Evolutionary conservation across 1,284 basidiomycete species (phyloP).

Genomic region (Volvariella volvacea): DNA sequence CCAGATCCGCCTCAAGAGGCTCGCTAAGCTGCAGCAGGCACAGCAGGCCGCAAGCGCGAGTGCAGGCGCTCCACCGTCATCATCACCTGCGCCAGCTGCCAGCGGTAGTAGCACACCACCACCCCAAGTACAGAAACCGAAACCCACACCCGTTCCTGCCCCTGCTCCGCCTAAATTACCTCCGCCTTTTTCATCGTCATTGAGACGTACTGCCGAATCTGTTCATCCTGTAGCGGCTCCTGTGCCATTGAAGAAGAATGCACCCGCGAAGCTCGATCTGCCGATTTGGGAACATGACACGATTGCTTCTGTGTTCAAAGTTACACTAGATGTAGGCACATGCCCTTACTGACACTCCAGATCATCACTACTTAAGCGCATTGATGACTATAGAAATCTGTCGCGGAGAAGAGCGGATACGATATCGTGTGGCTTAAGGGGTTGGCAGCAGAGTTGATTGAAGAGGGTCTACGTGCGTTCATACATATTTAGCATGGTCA

Average conservation of each 20-base stretch:
- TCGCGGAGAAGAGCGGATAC: conserved; percentile 66
- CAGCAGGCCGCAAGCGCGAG: background rate
- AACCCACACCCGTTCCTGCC: conserved; percentile 22
- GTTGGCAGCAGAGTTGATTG: conserved; percentile 63
- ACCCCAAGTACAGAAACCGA: conserved; percentile 18
- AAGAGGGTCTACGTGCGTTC: conserved; percentile 56
- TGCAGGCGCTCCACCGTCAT: conserved; percentile 12
- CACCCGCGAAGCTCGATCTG: conserved; percentile 46
- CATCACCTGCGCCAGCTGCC: conserved; percentile 11
- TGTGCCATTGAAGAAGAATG: conserved; percentile 40
- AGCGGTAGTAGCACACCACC: conserved; percentile 9
- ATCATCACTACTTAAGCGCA: background rate
- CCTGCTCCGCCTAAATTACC: conserved; percentile 24
- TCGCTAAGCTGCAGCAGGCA: conserved; percentile 65
- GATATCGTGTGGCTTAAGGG: conserved; percentile 81
- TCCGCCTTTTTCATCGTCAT: conserved; percentile 18
- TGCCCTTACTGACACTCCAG: background rate
- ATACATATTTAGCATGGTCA: conserved; percentile 6
- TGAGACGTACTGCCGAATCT: conserved; percentile 23
- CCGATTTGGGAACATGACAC: conserved; percentile 69
- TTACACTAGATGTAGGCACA: conserved; percentile 70
- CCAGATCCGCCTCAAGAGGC: conserved; percentile 83
- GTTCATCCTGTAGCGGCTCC: conserved; percentile 20
- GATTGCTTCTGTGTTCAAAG: conserved; percentile 63
- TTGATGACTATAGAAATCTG: conserved; percentile 43